Base-by-base conservation (phyloP, 345 rosid genomes). In the Gossypium turneri region DNA sequence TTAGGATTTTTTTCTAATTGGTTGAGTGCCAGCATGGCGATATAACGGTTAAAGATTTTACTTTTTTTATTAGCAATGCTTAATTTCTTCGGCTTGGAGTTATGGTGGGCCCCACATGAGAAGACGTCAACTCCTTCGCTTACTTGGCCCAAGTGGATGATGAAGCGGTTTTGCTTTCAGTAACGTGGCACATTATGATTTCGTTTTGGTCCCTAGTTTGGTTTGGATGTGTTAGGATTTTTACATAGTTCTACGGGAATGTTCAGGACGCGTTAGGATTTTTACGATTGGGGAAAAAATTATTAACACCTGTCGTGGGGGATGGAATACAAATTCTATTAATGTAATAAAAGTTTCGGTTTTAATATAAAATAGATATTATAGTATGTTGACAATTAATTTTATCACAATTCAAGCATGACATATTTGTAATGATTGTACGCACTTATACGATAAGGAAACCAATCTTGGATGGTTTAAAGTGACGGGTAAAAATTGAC, bases 41-140 rank as follows among this genome's bases (percentile, higher is more conserved):
- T 88, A 90, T 0, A 22, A 82, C 88, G 89, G 89, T 5, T 19
- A 0, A 1, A 0, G 15, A 15, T 4, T 4, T 0, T 0, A 0
- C 0, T 0, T 0, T 0, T 2, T 1, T 43, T 56, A 87, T 82
- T 89, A 89, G 93, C 8, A 4, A 1, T 0, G 0, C 24, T 1
- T n/a, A 74, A 50, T 70, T 44, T 10, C 6, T 34, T 82, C 47
- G 87, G 86, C 90, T 91, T 89, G 90, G 88, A 80, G 34, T 12
- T 10, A 8, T 12, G 71, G 53, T 4, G 50, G 80, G 81, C 29
- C 82, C 89, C 78, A 74, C 73, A 63, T 4, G 12, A 6, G 62
- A 41, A 4, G 75, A 79, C 76, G 67, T 43, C 17, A 10, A 13
- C 11, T 12, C 22, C n/a, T 2, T 55, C 68, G 81, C 55, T 41